Conservation (phyloP, 805 yeast genomes). For the Pichia nakasei region DNA sequence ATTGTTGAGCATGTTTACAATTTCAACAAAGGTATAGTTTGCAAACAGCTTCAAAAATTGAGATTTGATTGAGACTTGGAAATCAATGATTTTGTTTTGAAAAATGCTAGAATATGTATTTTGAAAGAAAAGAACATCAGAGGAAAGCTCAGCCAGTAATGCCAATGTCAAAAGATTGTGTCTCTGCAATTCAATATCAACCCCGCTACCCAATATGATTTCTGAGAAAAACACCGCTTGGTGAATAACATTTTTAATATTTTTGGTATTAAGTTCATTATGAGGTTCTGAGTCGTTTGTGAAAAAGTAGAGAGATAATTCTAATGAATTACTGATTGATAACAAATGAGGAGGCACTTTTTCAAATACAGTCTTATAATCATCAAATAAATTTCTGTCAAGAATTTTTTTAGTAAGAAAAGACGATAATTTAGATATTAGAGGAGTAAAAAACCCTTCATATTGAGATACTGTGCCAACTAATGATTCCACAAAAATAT, state of each 20-base stretch:
- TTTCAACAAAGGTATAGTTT: neutral
- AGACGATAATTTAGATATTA: neutral
- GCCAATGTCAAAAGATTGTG: slow-evolving; percentile 29
- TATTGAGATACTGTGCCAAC: slow-evolving; percentile 1
- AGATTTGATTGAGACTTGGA: slow-evolving; percentile 6
- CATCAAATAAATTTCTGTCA: neutral
- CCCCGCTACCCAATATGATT: neutral
- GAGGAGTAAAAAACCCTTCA: slow-evolving; percentile 3
- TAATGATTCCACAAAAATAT: slow-evolving; percentile 11
- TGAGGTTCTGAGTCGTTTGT: neutral
- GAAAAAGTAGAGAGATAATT: slow-evolving; percentile 15
- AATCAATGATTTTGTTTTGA: slow-evolving; percentile 7
- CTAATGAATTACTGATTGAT: slow-evolving; percentile 19
- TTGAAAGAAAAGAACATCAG: slow-evolving; percentile 8
- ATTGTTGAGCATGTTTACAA: neutral
- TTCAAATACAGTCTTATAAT: slow-evolving; percentile 1
- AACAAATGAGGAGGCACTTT: slow-evolving; percentile 11
- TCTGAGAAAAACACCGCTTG: slow-evolving; percentile 6
- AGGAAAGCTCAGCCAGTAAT: slow-evolving; percentile 28
- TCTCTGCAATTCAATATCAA: slow-evolving; percentile 3
- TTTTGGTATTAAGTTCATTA: neutral
- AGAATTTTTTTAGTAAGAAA: neutral
- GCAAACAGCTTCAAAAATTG: slow-evolving; percentile 1
- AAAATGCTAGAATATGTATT: neutral
- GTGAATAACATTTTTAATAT: neutral